Evolutionary conservation across 768 basidiomycete genomes (phyloP).

Genomic region (Tylopilus balloui): DNA sequence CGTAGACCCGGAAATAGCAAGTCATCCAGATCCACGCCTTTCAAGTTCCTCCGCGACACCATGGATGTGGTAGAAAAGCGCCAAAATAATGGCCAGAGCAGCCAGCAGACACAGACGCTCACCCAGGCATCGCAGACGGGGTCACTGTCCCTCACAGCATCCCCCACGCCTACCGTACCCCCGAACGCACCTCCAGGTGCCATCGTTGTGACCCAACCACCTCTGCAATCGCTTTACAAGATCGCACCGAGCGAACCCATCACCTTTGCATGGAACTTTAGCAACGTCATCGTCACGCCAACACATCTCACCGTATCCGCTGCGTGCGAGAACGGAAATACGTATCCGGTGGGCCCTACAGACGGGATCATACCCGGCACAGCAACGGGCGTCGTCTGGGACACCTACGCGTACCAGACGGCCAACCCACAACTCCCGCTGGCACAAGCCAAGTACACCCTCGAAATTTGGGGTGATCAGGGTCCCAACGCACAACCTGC

Average conservation of each 20-base stretch:
- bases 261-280: slow-evolving; percentile 92
- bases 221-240: slow-evolving; percentile 79
- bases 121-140: slow-evolving; percentile 3
- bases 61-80: background rate
- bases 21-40: too few species aligned
- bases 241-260: slow-evolving; percentile 68
- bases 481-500: slow-evolving; percentile 45
- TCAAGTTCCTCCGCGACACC: too few species aligned
- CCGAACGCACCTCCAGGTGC: slow-evolving; percentile 54
- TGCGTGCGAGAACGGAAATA: slow-evolving; percentile 58
- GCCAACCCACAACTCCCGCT: slow-evolving; percentile 46
- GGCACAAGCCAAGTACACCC: slow-evolving; percentile 53
- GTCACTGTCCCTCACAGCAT: slow-evolving; percentile 2
- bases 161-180: slow-evolving; percentile 38
- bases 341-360: slow-evolving; percentile 60
- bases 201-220: slow-evolving; percentile 76
- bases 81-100: background rate
- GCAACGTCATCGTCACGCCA: slow-evolving; percentile 65
- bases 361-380: slow-evolving; percentile 47
- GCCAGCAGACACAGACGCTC: background rate
- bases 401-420: slow-evolving; percentile 50
- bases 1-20: background rate
- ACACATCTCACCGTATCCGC: slow-evolving; percentile 54
- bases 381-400: slow-evolving; percentile 52
- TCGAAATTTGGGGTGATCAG: slow-evolving; percentile 53